Conservation (phyloP, 2,329 filamentous ascomycete species). For the Paecilomyces variotii region DNA sequence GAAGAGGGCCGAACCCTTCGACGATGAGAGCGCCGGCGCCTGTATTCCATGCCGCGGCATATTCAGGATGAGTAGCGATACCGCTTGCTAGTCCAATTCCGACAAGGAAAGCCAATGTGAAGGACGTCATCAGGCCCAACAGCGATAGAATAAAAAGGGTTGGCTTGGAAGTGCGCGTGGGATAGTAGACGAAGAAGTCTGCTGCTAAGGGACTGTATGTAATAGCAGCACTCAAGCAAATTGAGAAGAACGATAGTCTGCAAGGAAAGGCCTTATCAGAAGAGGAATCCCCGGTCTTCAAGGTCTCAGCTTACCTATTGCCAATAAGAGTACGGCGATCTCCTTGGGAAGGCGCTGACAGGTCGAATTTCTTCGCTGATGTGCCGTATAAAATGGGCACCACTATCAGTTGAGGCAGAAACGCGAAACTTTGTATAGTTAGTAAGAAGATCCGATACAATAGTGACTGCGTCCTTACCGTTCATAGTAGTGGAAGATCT, state of each 20-base stretch:
- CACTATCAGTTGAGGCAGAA: constrained; percentile 55
- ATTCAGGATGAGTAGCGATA: constrained; percentile 44
- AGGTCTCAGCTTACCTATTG: constrained; percentile 22
- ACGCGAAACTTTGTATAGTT: constrained; percentile 44
- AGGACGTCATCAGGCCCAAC: constrained; percentile 48
- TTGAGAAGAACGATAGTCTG: constrained; percentile 59
- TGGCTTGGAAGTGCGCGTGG: constrained; percentile 42
- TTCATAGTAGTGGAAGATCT: constrained; percentile 61
- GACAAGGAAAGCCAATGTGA: constrained; percentile 53
- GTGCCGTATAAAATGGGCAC: constrained; percentile 55
- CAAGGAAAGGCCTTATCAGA: constrained; percentile 2
- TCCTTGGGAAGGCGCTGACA: constrained; percentile 43
- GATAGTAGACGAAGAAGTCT: constrained; percentile 62
- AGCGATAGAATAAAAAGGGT: constrained; percentile 52
- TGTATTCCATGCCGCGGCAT: constrained; percentile 48
- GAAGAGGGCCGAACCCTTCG: constrained; percentile 51
- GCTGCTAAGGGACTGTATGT: constrained; percentile 57
- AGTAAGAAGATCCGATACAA: constrained; percentile 5
- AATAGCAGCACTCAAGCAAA: constrained; percentile 57
- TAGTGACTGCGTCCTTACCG: constrained; percentile 30
- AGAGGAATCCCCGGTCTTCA: neutral
- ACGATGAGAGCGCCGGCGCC: constrained; percentile 60
- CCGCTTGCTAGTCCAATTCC: constrained; percentile 58
- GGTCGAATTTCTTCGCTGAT: constrained; percentile 53
- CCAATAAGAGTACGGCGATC: constrained; percentile 46